Percentiles rank a stretch among this genome's conserved stretches.
Conservation (phyloP, 2,329 filamentous ascomycete genomes). For the Blumeria graminis region DNA sequence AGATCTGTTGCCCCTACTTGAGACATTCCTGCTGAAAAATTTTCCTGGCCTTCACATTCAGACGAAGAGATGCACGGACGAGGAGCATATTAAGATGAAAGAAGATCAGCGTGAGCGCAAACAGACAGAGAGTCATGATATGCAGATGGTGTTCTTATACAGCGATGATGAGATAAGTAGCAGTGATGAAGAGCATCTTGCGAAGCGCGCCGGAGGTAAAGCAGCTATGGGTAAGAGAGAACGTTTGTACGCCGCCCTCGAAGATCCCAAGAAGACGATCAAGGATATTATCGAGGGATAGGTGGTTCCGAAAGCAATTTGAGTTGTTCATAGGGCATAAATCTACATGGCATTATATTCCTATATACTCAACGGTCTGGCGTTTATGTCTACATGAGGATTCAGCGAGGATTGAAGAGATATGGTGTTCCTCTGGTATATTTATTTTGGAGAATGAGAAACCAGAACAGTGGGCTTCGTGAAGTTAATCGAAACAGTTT, state of each 20-base stretch:
- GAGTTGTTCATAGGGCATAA: no score
- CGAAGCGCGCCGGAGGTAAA: conserved; percentile 1
- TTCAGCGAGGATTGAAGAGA: no score
- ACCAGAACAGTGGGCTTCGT: no score
- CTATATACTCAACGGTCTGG: no score
- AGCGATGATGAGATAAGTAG: conserved; percentile 16
- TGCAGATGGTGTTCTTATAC: conserved; percentile 30
- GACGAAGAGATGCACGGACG: conserved; percentile 55
- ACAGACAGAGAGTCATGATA: conserved; percentile 30
- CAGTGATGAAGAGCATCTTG: conserved; percentile 16
- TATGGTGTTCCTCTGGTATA: no score
- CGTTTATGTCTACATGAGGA: no score
- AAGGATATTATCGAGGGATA: conserved; percentile 7
- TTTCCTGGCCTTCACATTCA: conserved; percentile 56
- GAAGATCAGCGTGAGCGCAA: conserved; percentile 49
- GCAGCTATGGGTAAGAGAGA: conserved; percentile 26
- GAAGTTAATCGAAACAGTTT: no score
- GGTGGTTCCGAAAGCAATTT: no score
- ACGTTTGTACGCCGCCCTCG: conserved; percentile 22
- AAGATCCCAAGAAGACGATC: conserved; percentile 9
- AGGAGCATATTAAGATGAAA: conserved; percentile 53
- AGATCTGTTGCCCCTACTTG: conserved; percentile 45
- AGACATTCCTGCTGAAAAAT: conserved; percentile 43
- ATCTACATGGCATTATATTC: no score
- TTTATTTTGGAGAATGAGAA: no score